Evolutionary conservation across 2,329 filamentous ascomycete genomes (phyloP), one percentile per base, ranked within the genome.

Genomic region (Claviceps arundinis): DNA sequence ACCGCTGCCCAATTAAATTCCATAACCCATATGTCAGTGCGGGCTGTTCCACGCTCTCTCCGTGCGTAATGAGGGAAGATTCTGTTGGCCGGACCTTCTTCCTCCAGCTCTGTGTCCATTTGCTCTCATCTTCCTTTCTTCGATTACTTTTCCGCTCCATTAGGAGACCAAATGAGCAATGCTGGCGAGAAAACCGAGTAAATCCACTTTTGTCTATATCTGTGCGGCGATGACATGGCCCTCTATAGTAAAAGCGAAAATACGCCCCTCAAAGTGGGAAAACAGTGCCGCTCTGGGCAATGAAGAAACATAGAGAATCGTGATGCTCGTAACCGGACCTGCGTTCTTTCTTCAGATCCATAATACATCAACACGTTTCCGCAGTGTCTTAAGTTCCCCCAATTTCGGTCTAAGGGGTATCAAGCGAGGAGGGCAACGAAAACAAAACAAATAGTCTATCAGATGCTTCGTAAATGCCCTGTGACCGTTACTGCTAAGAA

Each of bases 121-220:
- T 50, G 61, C 62, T 62, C 64, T 64, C 61, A 22, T 48, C 43
- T 53, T 37, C 41, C 26, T 26, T 14, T 60, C 24, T 58, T 56
- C 52, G 38, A n/a, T 52, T 57, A 30, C 6, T 61, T 61, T 60
- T 62, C 61, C 58, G 64, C 60, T 64, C 60, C 58, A 59, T 59
- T 53, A 55, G 57, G 60, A 64, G 62, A 61, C 60, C 60, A 61
- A 47, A 46, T 59, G 62, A 68, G 68, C 66, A 62, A 61, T 61
- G 55, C 57, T 55, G 66, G 73, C 73, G 68, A 74, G 72, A 77
- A 69, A 76, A 75, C 74, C 71, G 76, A 80, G 75, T 77, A 78
- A 54, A 78, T 78, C 77, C 76, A 75, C 75, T 80, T 81, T 80
- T 80, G 74, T 81, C 77, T 81, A 81, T 77, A 71, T 67, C 59